A percentile compares a stretch with the other conserved stretches of the same genome.
These are phyloP conservation scores for Cystofilobasidium macerans DNA, from an alignment of 768 basidiomycete genomes.

Conservation along the genomic window DNA sequence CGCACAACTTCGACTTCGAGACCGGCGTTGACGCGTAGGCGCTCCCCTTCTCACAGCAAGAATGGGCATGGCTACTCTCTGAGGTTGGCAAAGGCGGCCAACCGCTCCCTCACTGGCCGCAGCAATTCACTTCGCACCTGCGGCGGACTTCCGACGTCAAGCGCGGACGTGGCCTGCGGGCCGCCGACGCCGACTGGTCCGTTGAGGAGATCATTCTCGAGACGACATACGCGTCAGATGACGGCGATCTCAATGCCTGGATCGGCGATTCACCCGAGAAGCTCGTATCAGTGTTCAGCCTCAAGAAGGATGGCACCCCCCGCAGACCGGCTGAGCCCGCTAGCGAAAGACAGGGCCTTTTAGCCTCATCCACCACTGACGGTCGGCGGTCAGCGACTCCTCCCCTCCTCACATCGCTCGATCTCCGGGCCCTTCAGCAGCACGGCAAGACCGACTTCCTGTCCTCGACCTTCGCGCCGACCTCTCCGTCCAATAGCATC, in stretches of 20 bases:
- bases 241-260: neutral
- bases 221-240: neutral
- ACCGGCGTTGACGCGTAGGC: too few species aligned
- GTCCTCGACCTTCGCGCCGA: conserved; percentile 6
- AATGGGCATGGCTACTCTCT: conserved; percentile 24
- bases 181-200: neutral
- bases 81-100: conserved; percentile 13
- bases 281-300: conserved; percentile 11
- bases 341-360: too few species aligned
- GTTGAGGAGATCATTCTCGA: conserved; percentile 1
- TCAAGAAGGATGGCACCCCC: conserved; percentile 5
- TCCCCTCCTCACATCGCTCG: neutral
- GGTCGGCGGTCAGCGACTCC: neutral
- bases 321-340: too few species aligned
- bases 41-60: conserved; percentile 10
- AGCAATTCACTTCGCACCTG: conserved; percentile 19
- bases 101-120: conserved; percentile 18
- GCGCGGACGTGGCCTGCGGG: neutral
- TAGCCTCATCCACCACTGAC: too few species aligned
- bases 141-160: neutral
- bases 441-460: conserved; percentile 10
- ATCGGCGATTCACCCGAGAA: neutral
- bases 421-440: neutral
- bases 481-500: neutral
- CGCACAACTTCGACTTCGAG: neutral